Base-by-base conservation (phyloP, 345 rosid species). In the Diplotaxis tenuifolia region DNA sequence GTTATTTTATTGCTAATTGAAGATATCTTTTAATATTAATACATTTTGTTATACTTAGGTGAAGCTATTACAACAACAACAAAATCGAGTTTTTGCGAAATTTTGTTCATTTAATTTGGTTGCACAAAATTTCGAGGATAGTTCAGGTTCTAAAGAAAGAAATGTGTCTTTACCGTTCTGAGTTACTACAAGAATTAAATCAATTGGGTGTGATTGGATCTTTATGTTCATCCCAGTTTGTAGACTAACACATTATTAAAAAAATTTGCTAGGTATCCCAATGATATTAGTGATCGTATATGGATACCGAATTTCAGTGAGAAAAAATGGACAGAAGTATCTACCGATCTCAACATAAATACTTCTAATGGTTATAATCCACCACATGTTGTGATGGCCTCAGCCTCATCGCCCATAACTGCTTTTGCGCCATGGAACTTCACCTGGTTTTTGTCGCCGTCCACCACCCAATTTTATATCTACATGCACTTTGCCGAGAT, bases 401-500 rank as follows among this genome's bases (percentile, higher is more conserved):
- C 82, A 0, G 82, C 82, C 7, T 70, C 74, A 20, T 68, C 71
- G 14, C 78, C 82, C n/a, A 68, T 49, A 62, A 62, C 28, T 72
- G 22, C 57, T 22, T 40, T 15, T 68, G 54, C 62, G n/a, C 36
- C 62, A 27, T 63, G 74, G 78, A 78, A 34, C 3, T 70, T 74
- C 36, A 18, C 68, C 0, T 73, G 75, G 74, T 2, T 0, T 2
- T 73, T 57, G 61, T 31, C 32, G 2, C 23, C 55, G 53, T 11
- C 74, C n/a, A 68, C 32, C 0, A 8, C 70, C n/a, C 70, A 78
- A 40, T 62, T 47, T 19, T 74, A 78, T 36, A 2, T 58, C 4
- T 78, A 63, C 64, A 9, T 78, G 16, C 75, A 78, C 40, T 78
- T 78, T 31, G 82, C 82, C n/a, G 78, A 78, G 67, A 64, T 74